phyloP scores from a whole-genome alignment of 108 stramenopile species.

The Nitzschia palea region DNA sequence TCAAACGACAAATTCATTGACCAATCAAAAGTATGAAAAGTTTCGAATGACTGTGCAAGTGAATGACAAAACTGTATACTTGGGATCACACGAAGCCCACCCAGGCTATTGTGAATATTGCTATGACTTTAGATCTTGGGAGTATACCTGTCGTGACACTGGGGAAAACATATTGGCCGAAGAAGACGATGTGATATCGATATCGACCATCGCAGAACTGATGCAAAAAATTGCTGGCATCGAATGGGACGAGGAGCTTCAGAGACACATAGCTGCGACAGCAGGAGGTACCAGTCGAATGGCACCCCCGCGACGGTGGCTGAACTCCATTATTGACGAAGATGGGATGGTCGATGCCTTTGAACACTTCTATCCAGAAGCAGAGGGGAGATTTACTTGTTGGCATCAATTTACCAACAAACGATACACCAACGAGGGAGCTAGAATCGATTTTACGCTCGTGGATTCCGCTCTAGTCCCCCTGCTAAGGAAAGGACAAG shows the following conservation, averaged over 20 bases:
- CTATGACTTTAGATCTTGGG: conserved; percentile 51
- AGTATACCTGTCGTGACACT: conserved; percentile 47
- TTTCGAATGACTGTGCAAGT: conserved; percentile 67
- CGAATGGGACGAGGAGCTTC: conserved; percentile 55
- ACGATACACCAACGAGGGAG: conserved; percentile 83
- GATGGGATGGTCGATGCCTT: conserved; percentile 90
- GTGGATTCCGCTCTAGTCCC: conserved; percentile 62
- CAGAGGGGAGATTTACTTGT: conserved; percentile 84
- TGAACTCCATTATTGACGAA: conserved; percentile 55
- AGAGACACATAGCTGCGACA: conserved; percentile 50
- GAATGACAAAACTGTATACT: conserved; percentile 45
- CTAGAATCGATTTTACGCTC: conserved; percentile 87
- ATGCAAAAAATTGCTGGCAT: conserved; percentile 70
- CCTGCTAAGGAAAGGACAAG: conserved; percentile 38
- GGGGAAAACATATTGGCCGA: conserved; percentile 30
- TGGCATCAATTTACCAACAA: conserved; percentile 88
- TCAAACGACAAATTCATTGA: conserved; percentile 71
- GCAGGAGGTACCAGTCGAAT: conserved; percentile 46
- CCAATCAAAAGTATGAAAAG: conserved; percentile 67
- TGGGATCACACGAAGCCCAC: conserved; percentile 62
- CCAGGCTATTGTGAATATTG: conserved; percentile 49
- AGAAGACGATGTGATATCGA: conserved; percentile 50
- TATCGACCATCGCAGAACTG: conserved; percentile 68
- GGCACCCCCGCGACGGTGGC: conserved; percentile 65
- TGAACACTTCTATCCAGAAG: conserved; percentile 78